These are phyloP conservation scores for Picochlorum sp. DNA, from an alignment of 139 green algal species.

Conservation along the genomic window DNA sequence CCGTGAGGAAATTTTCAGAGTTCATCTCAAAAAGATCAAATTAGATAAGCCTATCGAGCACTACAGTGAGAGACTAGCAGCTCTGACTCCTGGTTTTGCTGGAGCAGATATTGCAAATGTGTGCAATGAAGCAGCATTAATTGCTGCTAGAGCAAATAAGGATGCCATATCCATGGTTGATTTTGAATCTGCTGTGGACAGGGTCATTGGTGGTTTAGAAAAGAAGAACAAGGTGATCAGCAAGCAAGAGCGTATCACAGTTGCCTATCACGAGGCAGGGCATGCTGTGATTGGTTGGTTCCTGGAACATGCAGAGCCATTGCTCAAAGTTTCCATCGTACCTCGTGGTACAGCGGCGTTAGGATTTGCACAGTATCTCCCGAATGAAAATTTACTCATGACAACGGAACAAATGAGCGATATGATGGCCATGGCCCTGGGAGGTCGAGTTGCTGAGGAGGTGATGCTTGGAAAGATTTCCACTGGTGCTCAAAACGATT, in stretches of 20 bases:
- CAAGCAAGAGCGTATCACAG: constrained; percentile 82
- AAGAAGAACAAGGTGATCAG: constrained; percentile 98
- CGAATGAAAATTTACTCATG: constrained; percentile 95
- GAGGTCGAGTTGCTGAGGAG: constrained; percentile 84
- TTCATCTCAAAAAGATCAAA: constrained; percentile 81
- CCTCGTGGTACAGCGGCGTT: constrained; percentile 87
- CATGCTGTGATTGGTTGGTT: constrained; percentile 97
- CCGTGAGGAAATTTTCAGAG: constrained; percentile 91
- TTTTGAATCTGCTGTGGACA: constrained; percentile 94
- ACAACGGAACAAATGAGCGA: constrained; percentile 91
- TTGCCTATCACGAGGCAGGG: constrained; percentile 97
- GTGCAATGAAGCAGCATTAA: constrained; percentile 93
- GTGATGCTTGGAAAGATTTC: constrained; percentile 94
- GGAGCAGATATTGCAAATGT: constrained; percentile 99
- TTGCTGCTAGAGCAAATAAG: constrained; percentile 71
- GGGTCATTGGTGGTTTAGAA: constrained; percentile 96
- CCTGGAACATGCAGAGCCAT: constrained; percentile 90
- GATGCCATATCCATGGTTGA: constrained; percentile 52
- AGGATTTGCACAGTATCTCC: constrained; percentile 99
- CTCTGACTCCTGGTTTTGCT: constrained; percentile 85
- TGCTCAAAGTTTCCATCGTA: constrained; percentile 99
- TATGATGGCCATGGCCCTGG: constrained; percentile 91
- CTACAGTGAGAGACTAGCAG: constrained; percentile 84
- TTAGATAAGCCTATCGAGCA: constrained; percentile 65
- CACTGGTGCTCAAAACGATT: constrained; percentile 96